Evolutionary conservation across 768 basidiomycete species (phyloP).

Genomic region (Lentinula edodes): DNA sequence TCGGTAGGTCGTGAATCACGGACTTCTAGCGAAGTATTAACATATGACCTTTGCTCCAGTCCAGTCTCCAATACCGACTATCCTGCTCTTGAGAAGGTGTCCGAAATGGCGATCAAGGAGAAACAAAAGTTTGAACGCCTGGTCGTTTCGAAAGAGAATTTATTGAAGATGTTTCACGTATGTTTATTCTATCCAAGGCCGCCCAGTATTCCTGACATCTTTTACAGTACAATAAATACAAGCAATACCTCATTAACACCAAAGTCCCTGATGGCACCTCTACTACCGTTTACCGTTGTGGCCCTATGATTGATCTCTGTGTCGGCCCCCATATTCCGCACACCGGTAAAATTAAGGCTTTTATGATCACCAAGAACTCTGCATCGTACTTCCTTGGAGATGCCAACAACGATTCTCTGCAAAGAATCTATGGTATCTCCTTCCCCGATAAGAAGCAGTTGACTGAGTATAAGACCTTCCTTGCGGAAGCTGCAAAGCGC

Average conservation of each 20-base stretch:
- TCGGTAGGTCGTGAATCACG: conserved; percentile 36
- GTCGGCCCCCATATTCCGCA: conserved; percentile 97
- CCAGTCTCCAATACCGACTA: conserved; percentile 81
- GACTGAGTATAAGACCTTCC: conserved; percentile 90
- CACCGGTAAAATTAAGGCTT: conserved; percentile 95
- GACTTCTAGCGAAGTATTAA: not conserved
- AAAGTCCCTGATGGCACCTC: conserved; percentile 96
- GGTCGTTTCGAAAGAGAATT: conserved; percentile 88
- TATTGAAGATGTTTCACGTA: conserved; percentile 94
- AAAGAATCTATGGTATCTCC: conserved; percentile 96
- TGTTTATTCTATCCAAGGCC: conserved; percentile 19
- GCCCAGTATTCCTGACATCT: not conserved
- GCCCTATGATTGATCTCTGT: conserved; percentile 97
- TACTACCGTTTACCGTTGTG: conserved; percentile 97
- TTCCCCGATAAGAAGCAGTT: conserved; percentile 98
- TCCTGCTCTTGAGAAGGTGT: conserved; percentile 81
- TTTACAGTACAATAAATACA: conserved; percentile 95
- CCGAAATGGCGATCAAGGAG: conserved; percentile 87
- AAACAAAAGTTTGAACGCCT: conserved; percentile 96
- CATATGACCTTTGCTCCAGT: conserved; percentile 28
- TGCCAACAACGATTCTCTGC: conserved; percentile 86
- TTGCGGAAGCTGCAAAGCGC: conserved; percentile 96
- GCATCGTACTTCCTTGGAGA: conserved; percentile 98
- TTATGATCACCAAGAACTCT: conserved; percentile 98
- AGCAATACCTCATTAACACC: conserved; percentile 89